phyloP scores from a whole-genome alignment of 257 asterid species.

The Solanum sparsipilum region DNA sequence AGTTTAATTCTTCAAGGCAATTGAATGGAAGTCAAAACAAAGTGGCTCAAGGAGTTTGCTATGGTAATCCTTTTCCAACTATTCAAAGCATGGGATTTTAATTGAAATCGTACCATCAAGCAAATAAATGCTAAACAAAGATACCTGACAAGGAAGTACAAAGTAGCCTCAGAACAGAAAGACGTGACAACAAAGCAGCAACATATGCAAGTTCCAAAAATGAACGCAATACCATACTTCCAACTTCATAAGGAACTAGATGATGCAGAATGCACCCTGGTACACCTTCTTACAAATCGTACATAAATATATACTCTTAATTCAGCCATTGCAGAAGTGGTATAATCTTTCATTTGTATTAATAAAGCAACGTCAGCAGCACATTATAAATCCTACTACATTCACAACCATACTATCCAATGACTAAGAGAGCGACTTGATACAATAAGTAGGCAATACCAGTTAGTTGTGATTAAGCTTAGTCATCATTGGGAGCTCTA shows the following conservation, averaged over 20 bases:
- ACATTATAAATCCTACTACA: neutral
- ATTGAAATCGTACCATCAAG: neutral
- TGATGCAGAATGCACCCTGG: neutral
- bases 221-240: neutral
- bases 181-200: neutral
- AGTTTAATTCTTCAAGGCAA: neutral
- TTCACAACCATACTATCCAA: neutral
- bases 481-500: neutral
- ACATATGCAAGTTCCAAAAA: neutral
- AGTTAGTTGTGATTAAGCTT: neutral
- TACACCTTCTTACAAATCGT: neutral
- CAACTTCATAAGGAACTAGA: neutral
- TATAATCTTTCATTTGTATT: neutral
- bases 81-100: neutral
- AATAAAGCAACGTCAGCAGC: neutral
- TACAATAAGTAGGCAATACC: neutral
- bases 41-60: neutral
- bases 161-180: neutral
- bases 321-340: neutral
- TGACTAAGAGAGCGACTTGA: neutral
- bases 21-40: neutral
- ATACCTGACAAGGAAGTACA: neutral
- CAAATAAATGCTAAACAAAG: neutral
- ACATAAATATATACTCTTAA: neutral
- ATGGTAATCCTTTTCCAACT: neutral